Evolutionary conservation across 768 basidiomycete genomes (phyloP).

Genomic region (Leucogyrophana mollusca): DNA sequence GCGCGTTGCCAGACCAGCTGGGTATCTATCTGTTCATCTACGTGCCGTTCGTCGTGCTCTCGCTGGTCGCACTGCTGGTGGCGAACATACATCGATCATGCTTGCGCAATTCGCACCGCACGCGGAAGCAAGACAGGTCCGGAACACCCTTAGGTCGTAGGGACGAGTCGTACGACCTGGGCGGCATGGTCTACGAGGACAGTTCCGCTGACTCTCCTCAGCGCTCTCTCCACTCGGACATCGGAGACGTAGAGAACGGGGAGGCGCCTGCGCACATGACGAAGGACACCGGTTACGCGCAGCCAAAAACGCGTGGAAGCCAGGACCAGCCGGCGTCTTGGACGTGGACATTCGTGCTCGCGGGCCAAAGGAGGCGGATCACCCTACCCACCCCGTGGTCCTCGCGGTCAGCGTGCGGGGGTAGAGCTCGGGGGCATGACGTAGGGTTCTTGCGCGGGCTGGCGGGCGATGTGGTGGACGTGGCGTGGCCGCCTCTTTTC

Average conservation of each 20-base stretch:
- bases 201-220: constrained; percentile 6
- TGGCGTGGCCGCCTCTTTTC: constrained; percentile 36
- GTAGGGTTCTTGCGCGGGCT: constrained; percentile 29
- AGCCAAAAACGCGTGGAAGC: constrained; percentile 10
- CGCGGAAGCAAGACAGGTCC: constrained; percentile 4
- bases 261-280: constrained; percentile 12
- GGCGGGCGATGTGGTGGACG: constrained; percentile 26
- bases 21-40: constrained; percentile 75
- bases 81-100: constrained; percentile 20
- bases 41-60: constrained; percentile 62
- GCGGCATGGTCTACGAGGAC: too few species aligned
- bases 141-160: background rate
- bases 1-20: constrained; percentile 83
- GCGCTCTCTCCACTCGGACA: background rate
- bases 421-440: constrained; percentile 12
- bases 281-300: constrained; percentile 2
- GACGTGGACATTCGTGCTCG: constrained; percentile 25
- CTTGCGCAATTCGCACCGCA: constrained; percentile 4
- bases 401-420: constrained; percentile 17
- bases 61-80: constrained; percentile 46
- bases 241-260: constrained; percentile 6
- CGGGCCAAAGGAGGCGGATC: constrained; percentile 23
- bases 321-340: constrained; percentile 10
- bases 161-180: too few species aligned
- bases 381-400: constrained; percentile 16